A percentile compares a stretch with the other conserved stretches of the same genome.
phyloP scores from a whole-genome alignment of 495 filamentous ascomycete species.

The Aspergillus campestris region DNA sequence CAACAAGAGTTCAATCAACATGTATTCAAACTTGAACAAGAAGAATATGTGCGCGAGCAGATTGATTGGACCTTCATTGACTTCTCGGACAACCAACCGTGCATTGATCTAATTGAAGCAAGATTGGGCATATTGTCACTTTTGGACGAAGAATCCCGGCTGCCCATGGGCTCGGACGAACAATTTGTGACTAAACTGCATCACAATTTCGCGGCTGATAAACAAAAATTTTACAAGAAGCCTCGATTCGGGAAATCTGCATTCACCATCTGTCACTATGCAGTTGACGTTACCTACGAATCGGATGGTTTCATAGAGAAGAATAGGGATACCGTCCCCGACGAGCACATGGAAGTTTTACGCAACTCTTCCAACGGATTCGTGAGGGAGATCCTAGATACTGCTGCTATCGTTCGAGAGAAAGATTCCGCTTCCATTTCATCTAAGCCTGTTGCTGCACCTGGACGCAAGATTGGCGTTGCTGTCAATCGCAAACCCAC shows the following conservation, averaged over 20 bases:
- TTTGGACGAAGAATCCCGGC: constrained; percentile 89
- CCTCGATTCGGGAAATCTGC: constrained; percentile 94
- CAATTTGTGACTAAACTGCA: constrained; percentile 97
- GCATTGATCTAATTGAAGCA: constrained; percentile 96
- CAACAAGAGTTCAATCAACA: constrained; percentile 99
- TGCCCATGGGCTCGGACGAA: constrained; percentile 96
- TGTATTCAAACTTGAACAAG: constrained; percentile 99
- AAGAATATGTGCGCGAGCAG: constrained; percentile 92
- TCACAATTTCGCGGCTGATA: constrained; percentile 82
- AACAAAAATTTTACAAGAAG: constrained; percentile 97
- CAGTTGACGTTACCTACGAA: constrained; percentile 96
- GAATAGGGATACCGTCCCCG: constrained; percentile 96
- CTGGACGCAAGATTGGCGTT: constrained; percentile 77
- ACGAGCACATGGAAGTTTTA: constrained; percentile 94
- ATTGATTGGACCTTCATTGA: constrained; percentile 99
- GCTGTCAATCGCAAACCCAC: constrained; percentile 95
- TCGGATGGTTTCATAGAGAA: constrained; percentile 99
- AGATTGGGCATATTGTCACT: constrained; percentile 90
- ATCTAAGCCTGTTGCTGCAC: constrained; percentile 55
- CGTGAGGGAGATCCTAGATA: constrained; percentile 74
- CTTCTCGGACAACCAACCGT: constrained; percentile 99
- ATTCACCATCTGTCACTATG: constrained; percentile 99
- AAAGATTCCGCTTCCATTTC: constrained; percentile 74
- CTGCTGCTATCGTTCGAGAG: constrained; percentile 77
- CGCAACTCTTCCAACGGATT: constrained; percentile 78